Conservation (phyloP, 139 green algal species). For the Closterium sp. region DNA sequence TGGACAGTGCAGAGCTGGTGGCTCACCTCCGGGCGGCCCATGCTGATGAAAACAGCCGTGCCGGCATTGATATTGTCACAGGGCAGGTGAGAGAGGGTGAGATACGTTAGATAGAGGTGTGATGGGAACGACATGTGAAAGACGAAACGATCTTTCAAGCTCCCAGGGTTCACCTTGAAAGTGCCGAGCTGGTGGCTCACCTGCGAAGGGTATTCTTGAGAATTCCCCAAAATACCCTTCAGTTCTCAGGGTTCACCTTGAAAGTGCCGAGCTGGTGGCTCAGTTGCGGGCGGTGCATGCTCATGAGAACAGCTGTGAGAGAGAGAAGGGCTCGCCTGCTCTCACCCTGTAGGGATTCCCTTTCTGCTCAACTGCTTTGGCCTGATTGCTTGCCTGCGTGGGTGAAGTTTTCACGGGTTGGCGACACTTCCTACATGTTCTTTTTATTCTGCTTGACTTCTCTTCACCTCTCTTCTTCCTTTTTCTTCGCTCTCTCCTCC, state of each 20-base stretch:
- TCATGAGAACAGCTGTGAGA: slow-evolving; percentile 23
- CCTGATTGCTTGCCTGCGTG: too few relatives aligned
- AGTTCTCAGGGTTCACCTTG: too few relatives aligned
- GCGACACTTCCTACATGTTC: neutral
- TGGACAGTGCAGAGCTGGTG: slow-evolving; percentile 85
- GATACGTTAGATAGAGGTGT: too few relatives aligned
- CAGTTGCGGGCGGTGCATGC: slow-evolving; percentile 72
- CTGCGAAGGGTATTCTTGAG: too few relatives aligned
- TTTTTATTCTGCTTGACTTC: neutral
- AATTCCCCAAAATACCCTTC: too few relatives aligned
- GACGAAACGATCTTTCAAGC: too few relatives aligned
- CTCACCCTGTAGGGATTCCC: too few relatives aligned
- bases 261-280: slow-evolving; percentile 80
- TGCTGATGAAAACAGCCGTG: slow-evolving; percentile 28
- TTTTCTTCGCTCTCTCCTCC: neutral
- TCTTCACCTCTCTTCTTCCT: neutral
- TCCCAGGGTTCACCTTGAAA: too few relatives aligned
- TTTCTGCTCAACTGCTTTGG: too few relatives aligned
- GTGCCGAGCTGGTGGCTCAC: slow-evolving; percentile 80
- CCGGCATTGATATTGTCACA: slow-evolving; percentile 39
- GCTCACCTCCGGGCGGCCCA: slow-evolving; percentile 73
- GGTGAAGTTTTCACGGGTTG: neutral
- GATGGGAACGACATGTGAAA: too few relatives aligned
- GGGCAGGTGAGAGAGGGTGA: slow-evolving; percentile 27
- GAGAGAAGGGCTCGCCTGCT: neutral